Evolutionary conservation across 202 grass and related monocot species (phyloP), one percentile per base, ranked within the genome.

Genomic region (Saccharum hybrid): DNA sequence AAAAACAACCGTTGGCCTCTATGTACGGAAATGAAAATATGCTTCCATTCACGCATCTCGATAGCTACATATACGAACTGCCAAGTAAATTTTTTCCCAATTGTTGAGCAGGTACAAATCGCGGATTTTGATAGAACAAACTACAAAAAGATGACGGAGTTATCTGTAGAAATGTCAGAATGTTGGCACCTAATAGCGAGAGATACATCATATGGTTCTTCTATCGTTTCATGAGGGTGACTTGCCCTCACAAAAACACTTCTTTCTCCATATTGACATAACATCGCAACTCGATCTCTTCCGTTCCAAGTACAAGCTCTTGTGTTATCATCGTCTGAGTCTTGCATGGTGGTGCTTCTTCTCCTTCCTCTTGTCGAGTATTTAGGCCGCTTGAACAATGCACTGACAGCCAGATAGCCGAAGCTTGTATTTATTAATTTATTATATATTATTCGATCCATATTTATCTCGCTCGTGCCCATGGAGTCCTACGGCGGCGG

Each of bases 401-500:
- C 42, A 33, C 51, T 82, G 54, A 82, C 48, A 60, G 21, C 66
- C 49, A 71, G 66, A 18, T 19, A 40, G 41, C 5, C 8, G 3
- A 34, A 42, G 33, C 8, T 49, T 51, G 31, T 77, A 46, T 71
- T 89, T 66, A 89, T 49, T 81, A 59, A 89, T 81, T 77, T 62
- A 89, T 63, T 64, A 77, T 71, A 21, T 57, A 57, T 80, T 81
- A 19, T 81, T 69, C 45, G 15, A 9, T 79, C 43, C 14, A 76
- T 78, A 85, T 63, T 71, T 68, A 71, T 65, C 37, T 57, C 52
- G 52, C 13, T 18, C 15, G 45, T 52, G 46, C 11, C 74, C 18
- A 90, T 90, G 88, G 88, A 90, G 75, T 82, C 79, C 73, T 30
- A 66, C 37, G 72, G 72, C 65, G 41, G 42, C 54, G 57, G 26